Conservation (phyloP, 1,284 basidiomycete species). For the Irpex sp. region DNA sequence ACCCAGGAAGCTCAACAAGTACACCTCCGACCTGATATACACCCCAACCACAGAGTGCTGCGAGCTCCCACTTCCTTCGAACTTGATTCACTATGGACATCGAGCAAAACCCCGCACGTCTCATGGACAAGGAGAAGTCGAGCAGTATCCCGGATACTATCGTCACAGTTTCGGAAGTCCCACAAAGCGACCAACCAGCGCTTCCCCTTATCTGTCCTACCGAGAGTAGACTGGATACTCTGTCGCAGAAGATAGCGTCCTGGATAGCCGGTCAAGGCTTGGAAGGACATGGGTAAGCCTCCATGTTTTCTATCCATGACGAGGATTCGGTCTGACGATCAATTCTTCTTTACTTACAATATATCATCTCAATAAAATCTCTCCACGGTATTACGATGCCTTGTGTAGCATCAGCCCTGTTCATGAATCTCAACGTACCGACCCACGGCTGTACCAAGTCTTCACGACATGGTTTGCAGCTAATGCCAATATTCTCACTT, state of each 20-base stretch:
- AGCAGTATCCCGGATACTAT: neutral
- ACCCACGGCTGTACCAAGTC: constrained; percentile 56
- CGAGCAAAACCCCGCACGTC: neutral
- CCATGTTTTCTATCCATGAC: neutral
- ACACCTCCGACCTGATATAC: neutral
- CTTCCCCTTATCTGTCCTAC: neutral
- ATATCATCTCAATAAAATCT: neutral
- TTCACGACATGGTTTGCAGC: constrained; percentile 67
- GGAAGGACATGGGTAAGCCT: constrained; percentile 7
- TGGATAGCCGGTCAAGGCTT: constrained; percentile 6
- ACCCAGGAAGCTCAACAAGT: neutral
- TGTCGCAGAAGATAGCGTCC: neutral
- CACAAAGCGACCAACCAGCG: neutral
- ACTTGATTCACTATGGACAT: neutral
- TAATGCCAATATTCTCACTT: constrained; percentile 56
- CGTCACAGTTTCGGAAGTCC: neutral
- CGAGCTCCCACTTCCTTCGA: neutral
- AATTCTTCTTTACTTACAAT: neutral
- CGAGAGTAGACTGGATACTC: neutral
- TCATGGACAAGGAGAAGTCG: neutral
- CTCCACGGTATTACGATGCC: neutral
- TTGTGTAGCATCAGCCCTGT: constrained; percentile 49
- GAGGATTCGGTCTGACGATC: neutral
- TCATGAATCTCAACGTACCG: constrained; percentile 39
- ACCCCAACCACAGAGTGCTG: neutral